Percentiles rank a stretch among this genome's conserved stretches.
phyloP scores from a whole-genome alignment of 352 stramenopile genomes.

The Pythium oligandrum region DNA sequence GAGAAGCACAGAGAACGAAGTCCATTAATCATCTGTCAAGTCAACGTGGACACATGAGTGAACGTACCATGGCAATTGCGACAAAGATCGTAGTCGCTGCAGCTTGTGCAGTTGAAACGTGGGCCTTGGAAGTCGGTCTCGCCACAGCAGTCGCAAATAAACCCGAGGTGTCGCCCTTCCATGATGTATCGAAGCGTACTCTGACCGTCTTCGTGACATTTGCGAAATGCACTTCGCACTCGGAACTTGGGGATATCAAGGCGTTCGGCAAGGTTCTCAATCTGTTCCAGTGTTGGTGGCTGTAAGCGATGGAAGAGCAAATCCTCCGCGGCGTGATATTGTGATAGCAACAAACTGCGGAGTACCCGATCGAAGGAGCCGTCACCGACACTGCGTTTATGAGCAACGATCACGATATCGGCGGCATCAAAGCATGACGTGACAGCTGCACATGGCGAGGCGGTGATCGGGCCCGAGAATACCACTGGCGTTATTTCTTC shows the following conservation, averaged over 20 bases:
- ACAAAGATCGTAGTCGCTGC: conserved; percentile 79
- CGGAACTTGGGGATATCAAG: conserved; percentile 80
- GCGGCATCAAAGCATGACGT: conserved; percentile 27
- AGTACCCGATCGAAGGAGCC: conserved; percentile 21
- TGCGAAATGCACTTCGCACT: conserved; percentile 73
- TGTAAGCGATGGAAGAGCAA: conserved; percentile 22
- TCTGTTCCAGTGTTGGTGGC: conserved; percentile 43
- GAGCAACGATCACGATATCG: conserved; percentile 64
- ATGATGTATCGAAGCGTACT: conserved; percentile 76
- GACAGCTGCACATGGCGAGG: conserved; percentile 11
- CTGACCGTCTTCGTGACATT: conserved; percentile 64
- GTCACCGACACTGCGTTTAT: conserved; percentile 14
- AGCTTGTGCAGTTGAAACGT: conserved; percentile 70
- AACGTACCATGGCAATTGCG: conserved; percentile 47
- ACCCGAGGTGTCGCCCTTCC: conserved; percentile 72
- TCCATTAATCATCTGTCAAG: neutral
- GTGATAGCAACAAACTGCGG: conserved; percentile 27
- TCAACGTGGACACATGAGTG: too few relatives aligned
- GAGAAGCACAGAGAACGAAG: conserved; percentile 6
- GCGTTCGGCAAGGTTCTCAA: conserved; percentile 58
- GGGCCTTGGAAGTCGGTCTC: conserved; percentile 74
- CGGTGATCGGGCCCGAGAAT: conserved; percentile 37
- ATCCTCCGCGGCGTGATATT: conserved; percentile 34
- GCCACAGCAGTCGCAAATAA: conserved; percentile 79
- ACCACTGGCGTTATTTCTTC: conserved; percentile 72